Percentiles rank a stretch among this genome's conserved stretches.
These are phyloP conservation scores for Celoporthe dispersa DNA, from an alignment of 2,329 filamentous ascomycete species.

Conservation along the genomic window DNA sequence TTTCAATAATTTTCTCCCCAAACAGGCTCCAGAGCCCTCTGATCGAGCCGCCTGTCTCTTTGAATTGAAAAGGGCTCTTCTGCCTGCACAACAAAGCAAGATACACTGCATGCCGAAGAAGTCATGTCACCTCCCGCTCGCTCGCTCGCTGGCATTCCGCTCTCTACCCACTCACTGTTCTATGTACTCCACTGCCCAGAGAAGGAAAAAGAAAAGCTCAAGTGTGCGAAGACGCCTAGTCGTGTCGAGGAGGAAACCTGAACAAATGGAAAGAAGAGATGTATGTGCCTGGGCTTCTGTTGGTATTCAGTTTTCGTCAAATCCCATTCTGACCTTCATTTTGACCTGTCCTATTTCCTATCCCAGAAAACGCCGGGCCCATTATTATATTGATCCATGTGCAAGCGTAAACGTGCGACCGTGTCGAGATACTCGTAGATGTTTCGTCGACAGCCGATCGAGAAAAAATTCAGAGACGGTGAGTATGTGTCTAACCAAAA, in stretches of 20 bases:
- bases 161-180: not conserved
- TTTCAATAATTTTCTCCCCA: not conserved
- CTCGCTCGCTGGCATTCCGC: not conserved
- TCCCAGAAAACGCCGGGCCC: conserved; percentile 25
- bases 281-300: conserved; percentile 21
- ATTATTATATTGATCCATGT: conserved; percentile 19
- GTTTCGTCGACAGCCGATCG: conserved; percentile 10
- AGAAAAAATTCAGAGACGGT: not conserved
- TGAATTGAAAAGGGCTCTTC: not conserved
- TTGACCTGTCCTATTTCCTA: conserved; percentile 13
- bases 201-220: not conserved
- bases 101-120: conserved; percentile 8
- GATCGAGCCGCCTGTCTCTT: not conserved
- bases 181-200: not conserved
- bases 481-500: not conserved
- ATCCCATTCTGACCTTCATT: conserved; percentile 20
- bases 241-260: not conserved
- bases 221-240: not conserved
- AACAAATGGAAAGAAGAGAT: conserved; percentile 21
- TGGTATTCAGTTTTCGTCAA: conserved; percentile 28
- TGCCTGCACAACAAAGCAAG: not conserved
- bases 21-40: not conserved
- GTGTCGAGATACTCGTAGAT: conserved; percentile 23
- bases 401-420: conserved; percentile 13
- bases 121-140: not conserved